Base-by-base conservation (phyloP, 164 flowering plant species). In the Tetrastigma voinierianum region DNA sequence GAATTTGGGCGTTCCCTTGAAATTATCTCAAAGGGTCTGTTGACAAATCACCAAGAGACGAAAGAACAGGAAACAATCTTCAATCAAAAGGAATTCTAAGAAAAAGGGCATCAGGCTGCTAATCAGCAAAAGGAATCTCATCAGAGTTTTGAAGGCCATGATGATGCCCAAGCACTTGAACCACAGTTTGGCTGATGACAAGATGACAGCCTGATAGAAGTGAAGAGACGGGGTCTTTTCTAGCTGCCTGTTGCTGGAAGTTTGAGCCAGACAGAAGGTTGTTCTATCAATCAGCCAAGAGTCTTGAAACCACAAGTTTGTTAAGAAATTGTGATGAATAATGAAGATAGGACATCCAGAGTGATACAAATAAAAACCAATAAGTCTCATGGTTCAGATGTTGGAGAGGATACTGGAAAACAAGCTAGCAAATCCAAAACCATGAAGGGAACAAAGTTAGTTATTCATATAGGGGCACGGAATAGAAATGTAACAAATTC, bases 381-480 rank as follows among this genome's bases (percentile, higher is more conserved):
- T 67, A 82, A 78, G 55, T 62, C 84, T 57, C 80, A 75, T 44
- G 78, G 68, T 21, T n/a, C 70, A 51, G 76, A 70, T 61, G 65
- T 57, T 71, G 81, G 73, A 57, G 87, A 83, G 48, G 89, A 82
- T 60, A 14, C 62, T 68, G 83, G 75, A 70, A 83, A 78, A 67
- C 74, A 62, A 48, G 64, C 71, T 51, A 69, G 80, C 73, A 80
- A 81, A 72, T 69, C 82, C n/a, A 89, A 87, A 72, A 67, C 73
- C 23, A 67, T 80, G 67, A 87, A 85, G 72, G 92, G 92, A 69
- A 83, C 83, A 24, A 95, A 92, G 79, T 72, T 95, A 40, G 97
- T 95, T 32, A 91, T 92, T 75, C 90, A 87, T 83, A 72, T 91
- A 46, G 94, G 94, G 53, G 71, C 82, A 11, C 83, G 92, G 47